These are phyloP conservation scores for Alternaria arbusti DNA, from an alignment of 2,329 filamentous ascomycete genomes.

Conservation along the genomic window DNA sequence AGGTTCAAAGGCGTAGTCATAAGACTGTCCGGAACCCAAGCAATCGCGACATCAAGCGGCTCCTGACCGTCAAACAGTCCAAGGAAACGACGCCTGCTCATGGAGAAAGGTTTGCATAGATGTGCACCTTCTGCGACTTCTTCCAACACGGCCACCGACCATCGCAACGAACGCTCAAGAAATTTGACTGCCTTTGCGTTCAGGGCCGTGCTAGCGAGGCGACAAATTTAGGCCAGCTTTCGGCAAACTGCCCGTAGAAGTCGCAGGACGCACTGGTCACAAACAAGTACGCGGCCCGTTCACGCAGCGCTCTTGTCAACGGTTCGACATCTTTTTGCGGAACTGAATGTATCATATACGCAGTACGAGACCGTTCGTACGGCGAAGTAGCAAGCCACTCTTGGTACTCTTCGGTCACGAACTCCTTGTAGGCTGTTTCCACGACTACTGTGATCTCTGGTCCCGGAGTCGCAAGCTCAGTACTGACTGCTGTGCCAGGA, in stretches of 20 bases:
- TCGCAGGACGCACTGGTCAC: constrained; percentile 27
- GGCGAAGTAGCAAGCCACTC: constrained; percentile 33
- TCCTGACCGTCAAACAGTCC: background rate
- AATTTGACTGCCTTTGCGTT: background rate
- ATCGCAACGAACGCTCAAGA: background rate
- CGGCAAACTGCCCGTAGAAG: constrained; percentile 33
- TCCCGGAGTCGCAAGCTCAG: constrained; percentile 25
- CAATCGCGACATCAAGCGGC: background rate
- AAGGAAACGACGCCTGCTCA: background rate
- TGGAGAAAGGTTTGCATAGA: background rate
- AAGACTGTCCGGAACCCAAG: background rate
- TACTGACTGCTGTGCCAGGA: constrained; percentile 34
- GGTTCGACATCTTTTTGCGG: constrained; percentile 19
- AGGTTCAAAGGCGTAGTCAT: background rate
- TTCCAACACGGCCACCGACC: background rate
- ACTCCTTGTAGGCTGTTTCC: constrained; percentile 29
- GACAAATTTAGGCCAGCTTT: constrained; percentile 30
- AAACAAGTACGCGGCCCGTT: constrained; percentile 33
- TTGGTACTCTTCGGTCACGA: constrained; percentile 26
- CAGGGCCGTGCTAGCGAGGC: constrained; percentile 16
- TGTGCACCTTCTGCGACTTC: background rate
- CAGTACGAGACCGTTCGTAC: constrained; percentile 24
- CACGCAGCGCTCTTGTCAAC: constrained; percentile 17
- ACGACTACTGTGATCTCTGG: constrained; percentile 37
- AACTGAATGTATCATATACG: constrained; percentile 38